A percentile compares a stretch with the other conserved stretches of the same genome.
Conservation (phyloP, 1,284 basidiomycete species). For the Heterobasidion occidentale region DNA sequence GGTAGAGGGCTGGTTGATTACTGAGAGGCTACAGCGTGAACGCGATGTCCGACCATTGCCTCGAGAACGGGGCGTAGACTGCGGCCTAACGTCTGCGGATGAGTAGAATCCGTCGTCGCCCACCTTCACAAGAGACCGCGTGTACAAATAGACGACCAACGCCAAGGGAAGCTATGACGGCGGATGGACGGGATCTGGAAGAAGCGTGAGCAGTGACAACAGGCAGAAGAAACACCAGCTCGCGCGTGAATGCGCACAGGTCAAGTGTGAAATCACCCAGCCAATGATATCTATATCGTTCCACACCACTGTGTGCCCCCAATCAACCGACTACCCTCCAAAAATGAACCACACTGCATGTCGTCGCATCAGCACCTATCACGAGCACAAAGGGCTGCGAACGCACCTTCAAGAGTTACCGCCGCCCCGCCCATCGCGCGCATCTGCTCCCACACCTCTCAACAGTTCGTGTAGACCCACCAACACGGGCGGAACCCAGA, state of each 20-base stretch:
- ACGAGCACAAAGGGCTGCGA: background rate
- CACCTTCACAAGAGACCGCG: conserved; percentile 82
- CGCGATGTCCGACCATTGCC: conserved; percentile 69
- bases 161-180: conserved; percentile 62
- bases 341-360: no score
- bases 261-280: conserved; percentile 65
- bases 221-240: conserved; percentile 38
- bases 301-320: conserved; percentile 48
- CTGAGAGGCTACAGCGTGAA: conserved; percentile 66
- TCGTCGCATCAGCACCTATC: background rate
- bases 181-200: conserved; percentile 36
- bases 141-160: conserved; percentile 79
- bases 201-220: conserved; percentile 2
- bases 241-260: conserved; percentile 52
- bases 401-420: conserved; percentile 56
- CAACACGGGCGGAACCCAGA: conserved; percentile 64
- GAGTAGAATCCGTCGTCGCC: conserved; percentile 97
- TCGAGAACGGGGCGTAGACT: conserved; percentile 43
- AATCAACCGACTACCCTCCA: no score
- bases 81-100: conserved; percentile 15
- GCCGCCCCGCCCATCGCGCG: conserved; percentile 51
- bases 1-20: conserved; percentile 66
- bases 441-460: conserved; percentile 33
- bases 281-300: conserved; percentile 68
- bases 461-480: conserved; percentile 43